phyloP scores from a whole-genome alignment of 2,329 filamentous ascomycete species.

The Colletotrichum shisoi region DNA sequence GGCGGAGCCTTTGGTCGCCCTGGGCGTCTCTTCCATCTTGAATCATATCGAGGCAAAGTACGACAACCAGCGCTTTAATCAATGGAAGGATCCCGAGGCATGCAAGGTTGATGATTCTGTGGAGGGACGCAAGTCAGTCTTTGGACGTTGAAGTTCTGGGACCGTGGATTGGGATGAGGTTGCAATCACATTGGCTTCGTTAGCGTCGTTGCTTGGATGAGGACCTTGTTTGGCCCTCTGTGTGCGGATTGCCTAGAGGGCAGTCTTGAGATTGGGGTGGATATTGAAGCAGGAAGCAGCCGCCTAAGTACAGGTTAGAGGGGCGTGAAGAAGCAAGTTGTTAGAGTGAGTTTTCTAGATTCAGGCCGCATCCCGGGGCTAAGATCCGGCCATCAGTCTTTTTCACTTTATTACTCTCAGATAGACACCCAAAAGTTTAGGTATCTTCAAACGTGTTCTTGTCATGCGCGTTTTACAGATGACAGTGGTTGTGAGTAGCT shows the following conservation, averaged over 20 bases:
- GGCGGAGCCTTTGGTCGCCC: constrained; percentile 53
- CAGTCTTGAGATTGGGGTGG: constrained; percentile 24
- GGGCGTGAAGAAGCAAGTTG: constrained; percentile 25
- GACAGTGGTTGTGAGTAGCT: background rate
- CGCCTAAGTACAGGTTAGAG: constrained; percentile 22
- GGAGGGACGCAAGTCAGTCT: constrained; percentile 22
- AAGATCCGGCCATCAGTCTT: constrained; percentile 28
- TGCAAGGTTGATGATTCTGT: constrained; percentile 24
- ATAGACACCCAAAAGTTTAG: constrained; percentile 34
- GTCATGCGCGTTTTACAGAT: background rate
- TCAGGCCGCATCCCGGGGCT: constrained; percentile 19
- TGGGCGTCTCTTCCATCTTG: constrained; percentile 50
- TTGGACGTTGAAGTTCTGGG: constrained; percentile 21
- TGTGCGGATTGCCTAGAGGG: constrained; percentile 22
- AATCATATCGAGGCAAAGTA: constrained; percentile 29
- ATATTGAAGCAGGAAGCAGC: constrained; percentile 10
- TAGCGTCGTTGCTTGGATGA: constrained; percentile 35
- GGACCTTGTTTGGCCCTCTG: constrained; percentile 34
- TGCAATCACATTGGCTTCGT: constrained; percentile 30
- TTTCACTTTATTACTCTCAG: constrained; percentile 34
- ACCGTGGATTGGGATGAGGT: background rate
- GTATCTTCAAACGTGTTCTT: constrained; percentile 8
- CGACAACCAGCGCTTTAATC: constrained; percentile 6
- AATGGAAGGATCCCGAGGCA: constrained; percentile 25
- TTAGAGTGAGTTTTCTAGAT: constrained; percentile 26